Evolutionary conservation across 139 green algal genomes (phyloP).

Genomic region (Gonium pectorale): DNA sequence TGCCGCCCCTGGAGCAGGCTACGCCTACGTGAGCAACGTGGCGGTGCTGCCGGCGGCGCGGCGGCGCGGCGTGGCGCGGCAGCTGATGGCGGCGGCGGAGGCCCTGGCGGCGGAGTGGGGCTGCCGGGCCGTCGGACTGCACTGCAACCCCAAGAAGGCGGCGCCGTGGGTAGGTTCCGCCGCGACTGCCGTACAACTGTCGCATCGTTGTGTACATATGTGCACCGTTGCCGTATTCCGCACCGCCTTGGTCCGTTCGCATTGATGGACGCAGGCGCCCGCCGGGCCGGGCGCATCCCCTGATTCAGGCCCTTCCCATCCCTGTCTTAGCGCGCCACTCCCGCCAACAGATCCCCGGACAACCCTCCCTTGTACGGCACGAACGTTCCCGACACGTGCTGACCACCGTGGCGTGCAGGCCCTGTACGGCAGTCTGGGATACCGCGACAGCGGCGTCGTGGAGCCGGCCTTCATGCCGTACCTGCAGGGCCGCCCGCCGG

Average conservation of each 20-base stretch:
- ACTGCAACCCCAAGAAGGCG: constrained; percentile 52
- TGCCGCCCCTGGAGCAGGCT: too few species aligned
- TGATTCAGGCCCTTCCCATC: too few species aligned
- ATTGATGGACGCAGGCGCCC: too few species aligned
- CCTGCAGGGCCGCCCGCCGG: constrained; percentile 41
- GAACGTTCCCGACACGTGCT: background rate
- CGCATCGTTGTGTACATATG: too few species aligned
- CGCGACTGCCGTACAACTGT: too few species aligned
- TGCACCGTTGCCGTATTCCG: too few species aligned
- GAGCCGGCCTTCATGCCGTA: constrained; percentile 43
- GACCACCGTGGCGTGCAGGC: background rate
- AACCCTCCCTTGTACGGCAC: too few species aligned
- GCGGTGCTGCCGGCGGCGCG: constrained; percentile 55
- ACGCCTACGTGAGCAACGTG: constrained; percentile 69
- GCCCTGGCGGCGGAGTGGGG: constrained; percentile 57
- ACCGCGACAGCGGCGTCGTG: constrained; percentile 23
- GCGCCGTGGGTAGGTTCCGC: constrained; percentile 7
- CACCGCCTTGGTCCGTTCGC: too few species aligned
- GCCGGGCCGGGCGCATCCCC: too few species aligned
- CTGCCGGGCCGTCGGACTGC: constrained; percentile 53
- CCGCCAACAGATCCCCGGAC: too few species aligned
- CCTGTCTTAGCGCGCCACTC: too few species aligned
- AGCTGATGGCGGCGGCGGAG: constrained; percentile 61
- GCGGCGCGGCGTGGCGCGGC: constrained; percentile 53
- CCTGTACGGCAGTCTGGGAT: constrained; percentile 46